These are phyloP conservation scores for Aspergillus novoparasiticus DNA, from an alignment of 2,329 filamentous ascomycete genomes.

Conservation along the genomic window DNA sequence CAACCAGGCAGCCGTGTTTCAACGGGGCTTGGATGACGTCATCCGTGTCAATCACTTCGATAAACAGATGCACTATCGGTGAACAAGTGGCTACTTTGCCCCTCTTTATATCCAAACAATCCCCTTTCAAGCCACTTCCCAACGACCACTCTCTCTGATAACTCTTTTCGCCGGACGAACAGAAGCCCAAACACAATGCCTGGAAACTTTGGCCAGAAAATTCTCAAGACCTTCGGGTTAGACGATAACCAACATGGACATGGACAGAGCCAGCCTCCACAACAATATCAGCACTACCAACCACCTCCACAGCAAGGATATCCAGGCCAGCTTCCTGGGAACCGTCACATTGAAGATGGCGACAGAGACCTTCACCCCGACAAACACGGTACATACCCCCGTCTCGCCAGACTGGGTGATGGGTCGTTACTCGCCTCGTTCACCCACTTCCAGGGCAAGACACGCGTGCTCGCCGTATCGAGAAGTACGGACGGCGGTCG, in stretches of 20 bases:
- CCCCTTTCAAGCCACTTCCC: too few species aligned
- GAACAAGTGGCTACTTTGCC: background rate
- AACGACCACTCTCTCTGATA: too few species aligned
- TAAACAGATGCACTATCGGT: background rate
- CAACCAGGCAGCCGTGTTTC: slow-evolving; percentile 4
- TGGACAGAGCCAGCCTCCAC: slow-evolving; percentile 2
- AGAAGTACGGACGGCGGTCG: slow-evolving; percentile 48
- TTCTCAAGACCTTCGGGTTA: slow-evolving; percentile 33
- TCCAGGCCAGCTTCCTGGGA: slow-evolving; percentile 20
- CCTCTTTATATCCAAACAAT: background rate
- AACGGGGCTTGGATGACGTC: slow-evolving; percentile 2
- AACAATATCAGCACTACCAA: slow-evolving; percentile 3
- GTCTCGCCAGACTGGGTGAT: slow-evolving; percentile 48
- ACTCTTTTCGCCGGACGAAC: background rate
- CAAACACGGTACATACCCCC: slow-evolving; percentile 50
- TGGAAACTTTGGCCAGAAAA: slow-evolving; percentile 34
- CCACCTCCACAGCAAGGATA: background rate
- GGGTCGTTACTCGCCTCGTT: slow-evolving; percentile 51
- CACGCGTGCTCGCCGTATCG: slow-evolving; percentile 47
- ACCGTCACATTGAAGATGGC: slow-evolving; percentile 33
- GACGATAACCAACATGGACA: slow-evolving; percentile 17
- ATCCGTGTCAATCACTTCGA: background rate
- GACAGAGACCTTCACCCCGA: slow-evolving; percentile 40
- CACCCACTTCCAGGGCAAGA: slow-evolving; percentile 43
- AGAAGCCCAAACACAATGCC: slow-evolving; percentile 21